A percentile compares a stretch with the other conserved stretches of the same genome.
Evolutionary conservation across 2,329 filamentous ascomycete genomes (phyloP).

Genomic region (Chaetomium globosum): DNA sequence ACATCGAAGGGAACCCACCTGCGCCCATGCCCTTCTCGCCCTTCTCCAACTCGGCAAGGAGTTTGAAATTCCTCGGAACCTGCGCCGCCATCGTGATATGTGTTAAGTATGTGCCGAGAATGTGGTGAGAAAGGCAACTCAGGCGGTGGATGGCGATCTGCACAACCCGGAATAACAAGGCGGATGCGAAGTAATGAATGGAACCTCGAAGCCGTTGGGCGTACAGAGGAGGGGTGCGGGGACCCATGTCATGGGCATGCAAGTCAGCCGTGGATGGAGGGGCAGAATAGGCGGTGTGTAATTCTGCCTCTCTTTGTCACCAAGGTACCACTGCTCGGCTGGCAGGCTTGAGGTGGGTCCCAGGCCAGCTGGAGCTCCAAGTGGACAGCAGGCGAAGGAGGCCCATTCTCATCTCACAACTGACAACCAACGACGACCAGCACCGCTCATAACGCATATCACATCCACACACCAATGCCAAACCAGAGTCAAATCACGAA

Average conservation of each 20-base stretch:
- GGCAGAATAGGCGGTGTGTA: slow-evolving; percentile 29
- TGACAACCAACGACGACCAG: not conserved
- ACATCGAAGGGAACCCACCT: slow-evolving; percentile 54
- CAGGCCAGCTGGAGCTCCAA: not conserved
- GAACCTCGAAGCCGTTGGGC: slow-evolving; percentile 11
- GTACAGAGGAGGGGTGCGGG: slow-evolving; percentile 6
- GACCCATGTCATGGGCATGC: slow-evolving; percentile 14
- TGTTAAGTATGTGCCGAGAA: not conserved
- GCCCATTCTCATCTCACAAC: not conserved
- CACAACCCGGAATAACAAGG: slow-evolving; percentile 6
- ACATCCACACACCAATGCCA: not conserved
- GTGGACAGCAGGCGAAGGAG: not conserved
- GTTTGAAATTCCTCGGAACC: slow-evolving; percentile 91
- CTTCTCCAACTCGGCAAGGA: slow-evolving; percentile 97
- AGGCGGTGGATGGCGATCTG: slow-evolving; percentile 6
- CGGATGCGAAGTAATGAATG: not conserved
- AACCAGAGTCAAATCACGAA: not conserved
- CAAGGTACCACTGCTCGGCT: not conserved
- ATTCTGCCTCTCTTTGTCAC: slow-evolving; percentile 33
- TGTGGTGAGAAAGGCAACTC: slow-evolving; percentile 2
- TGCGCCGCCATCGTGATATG: slow-evolving; percentile 49
- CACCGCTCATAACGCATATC: not conserved
- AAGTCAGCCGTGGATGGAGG: slow-evolving; percentile 11
- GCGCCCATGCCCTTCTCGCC: slow-evolving; percentile 96
- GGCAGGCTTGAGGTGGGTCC: not conserved